These are phyloP conservation scores for Carex parvula DNA, from an alignment of 176 grass and related monocot species.

Conservation along the genomic window DNA sequence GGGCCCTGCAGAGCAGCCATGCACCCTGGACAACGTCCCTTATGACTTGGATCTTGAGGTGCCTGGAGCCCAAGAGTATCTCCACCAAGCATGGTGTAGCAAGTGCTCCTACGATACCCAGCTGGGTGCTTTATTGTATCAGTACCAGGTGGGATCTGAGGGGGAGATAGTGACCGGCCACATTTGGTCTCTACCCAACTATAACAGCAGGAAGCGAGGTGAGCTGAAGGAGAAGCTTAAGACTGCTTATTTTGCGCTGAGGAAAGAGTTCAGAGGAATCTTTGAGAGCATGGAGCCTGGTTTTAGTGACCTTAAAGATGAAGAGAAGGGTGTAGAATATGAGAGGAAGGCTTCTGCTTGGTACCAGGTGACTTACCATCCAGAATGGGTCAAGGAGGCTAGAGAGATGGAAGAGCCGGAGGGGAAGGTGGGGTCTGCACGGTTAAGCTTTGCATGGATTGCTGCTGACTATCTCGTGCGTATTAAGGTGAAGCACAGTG, in stretches of 20 bases:
- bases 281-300: conserved; percentile 44
- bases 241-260: conserved; percentile 57
- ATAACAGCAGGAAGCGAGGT: conserved; percentile 65
- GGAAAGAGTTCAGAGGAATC: conserved; percentile 45
- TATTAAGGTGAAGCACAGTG: conserved; percentile 52
- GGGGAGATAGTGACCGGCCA: conserved; percentile 85
- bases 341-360: conserved; percentile 78
- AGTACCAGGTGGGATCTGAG: conserved; percentile 59
- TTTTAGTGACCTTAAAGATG: conserved; percentile 34
- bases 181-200: conserved; percentile 55
- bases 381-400: conserved; percentile 49
- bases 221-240: conserved; percentile 75
- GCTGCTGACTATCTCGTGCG: conserved; percentile 58
- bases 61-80: conserved; percentile 49
- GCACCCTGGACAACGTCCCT: conserved; percentile 41
- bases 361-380: conserved; percentile 91
- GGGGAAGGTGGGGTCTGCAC: conserved; percentile 25
- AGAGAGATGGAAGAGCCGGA: conserved; percentile 39
- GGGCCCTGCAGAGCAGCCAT: conserved; percentile 33
- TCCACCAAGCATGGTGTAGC: conserved; percentile 48
- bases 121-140: conserved; percentile 52
- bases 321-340: conserved; percentile 43
- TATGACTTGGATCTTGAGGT: conserved; percentile 80
- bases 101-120: conserved; percentile 60
- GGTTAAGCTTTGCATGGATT: conserved; percentile 90